Percentiles rank a stretch among this genome's conserved stretches.
phyloP scores from a whole-genome alignment of 2,329 filamentous ascomycete species.

The Neophaeococcomyces mojaviensis region DNA sequence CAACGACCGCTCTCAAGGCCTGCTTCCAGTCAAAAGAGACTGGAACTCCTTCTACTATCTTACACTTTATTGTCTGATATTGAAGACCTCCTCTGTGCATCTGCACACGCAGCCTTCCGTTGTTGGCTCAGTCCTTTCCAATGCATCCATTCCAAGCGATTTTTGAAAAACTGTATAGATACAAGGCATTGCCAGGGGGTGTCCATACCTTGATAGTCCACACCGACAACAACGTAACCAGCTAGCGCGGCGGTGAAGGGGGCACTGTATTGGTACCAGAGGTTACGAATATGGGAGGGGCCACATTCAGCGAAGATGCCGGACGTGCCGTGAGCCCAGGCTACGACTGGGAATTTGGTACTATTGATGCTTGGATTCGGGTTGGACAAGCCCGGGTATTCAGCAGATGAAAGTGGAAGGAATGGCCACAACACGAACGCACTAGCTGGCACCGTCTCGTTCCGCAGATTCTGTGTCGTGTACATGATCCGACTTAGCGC shows the following conservation, averaged over 20 bases:
- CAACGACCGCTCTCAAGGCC: too few species aligned
- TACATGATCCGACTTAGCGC: conserved; percentile 45
- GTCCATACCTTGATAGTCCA: conserved; percentile 31
- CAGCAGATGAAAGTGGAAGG: conserved; percentile 17
- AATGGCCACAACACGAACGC: conserved; percentile 47
- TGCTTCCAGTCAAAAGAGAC: too few species aligned
- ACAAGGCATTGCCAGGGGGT: too few species aligned
- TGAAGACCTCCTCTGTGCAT: too few species aligned
- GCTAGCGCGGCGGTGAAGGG: conserved; percentile 36
- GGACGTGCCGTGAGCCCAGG: conserved; percentile 41
- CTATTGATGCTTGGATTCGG: neutral
- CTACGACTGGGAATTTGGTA: conserved; percentile 27
- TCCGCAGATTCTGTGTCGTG: conserved; percentile 39
- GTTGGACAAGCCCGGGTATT: conserved; percentile 6
- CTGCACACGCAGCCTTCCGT: too few species aligned
- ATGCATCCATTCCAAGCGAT: too few species aligned
- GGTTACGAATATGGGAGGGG: conserved; percentile 35
- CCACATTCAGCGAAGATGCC: conserved; percentile 34
- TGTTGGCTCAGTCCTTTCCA: too few species aligned
- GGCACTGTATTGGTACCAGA: conserved; percentile 35
- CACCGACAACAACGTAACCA: conserved; percentile 39
- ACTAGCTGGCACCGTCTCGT: conserved; percentile 40
- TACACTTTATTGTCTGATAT: too few species aligned
- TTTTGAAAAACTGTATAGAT: too few species aligned
- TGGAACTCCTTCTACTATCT: too few species aligned